These are phyloP conservation scores for Alternaria viburni DNA, from an alignment of 2,329 filamentous ascomycete genomes.

Conservation along the genomic window DNA sequence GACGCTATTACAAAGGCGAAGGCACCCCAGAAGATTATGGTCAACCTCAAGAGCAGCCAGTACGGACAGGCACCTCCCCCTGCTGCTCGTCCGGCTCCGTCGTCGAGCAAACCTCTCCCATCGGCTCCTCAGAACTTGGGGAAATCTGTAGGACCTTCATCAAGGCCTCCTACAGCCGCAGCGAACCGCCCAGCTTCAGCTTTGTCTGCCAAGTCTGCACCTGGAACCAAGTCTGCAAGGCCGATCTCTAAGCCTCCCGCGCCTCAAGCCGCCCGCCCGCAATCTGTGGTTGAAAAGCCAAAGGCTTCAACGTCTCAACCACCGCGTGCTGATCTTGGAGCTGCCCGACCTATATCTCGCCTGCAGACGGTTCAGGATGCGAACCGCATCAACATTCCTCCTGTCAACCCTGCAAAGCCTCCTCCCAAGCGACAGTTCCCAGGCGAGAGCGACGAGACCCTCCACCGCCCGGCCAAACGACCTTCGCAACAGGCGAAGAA, in stretches of 20 bases:
- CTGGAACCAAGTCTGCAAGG: constrained; percentile 28
- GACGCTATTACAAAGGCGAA: constrained; percentile 65
- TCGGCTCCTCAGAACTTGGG: constrained; percentile 26
- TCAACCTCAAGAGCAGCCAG: constrained; percentile 68
- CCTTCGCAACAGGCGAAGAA: constrained; percentile 53
- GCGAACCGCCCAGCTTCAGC: constrained; percentile 39
- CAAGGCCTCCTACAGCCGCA: constrained; percentile 55
- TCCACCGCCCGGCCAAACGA: constrained; percentile 49
- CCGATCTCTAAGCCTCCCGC: constrained; percentile 33
- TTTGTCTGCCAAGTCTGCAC: constrained; percentile 28
- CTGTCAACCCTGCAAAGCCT: constrained; percentile 72
- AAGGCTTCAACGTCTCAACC: constrained; percentile 42
- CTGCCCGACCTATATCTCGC: constrained; percentile 63
- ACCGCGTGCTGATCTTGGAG: constrained; percentile 57
- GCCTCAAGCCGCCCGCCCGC: constrained; percentile 40
- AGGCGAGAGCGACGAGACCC: constrained; percentile 71
- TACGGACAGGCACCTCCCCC: constrained; percentile 54
- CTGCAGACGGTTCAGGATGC: constrained; percentile 67
- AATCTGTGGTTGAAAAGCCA: constrained; percentile 73
- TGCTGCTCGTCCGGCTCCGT: constrained; percentile 60
- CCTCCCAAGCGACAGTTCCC: constrained; percentile 75
- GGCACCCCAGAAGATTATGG: constrained; percentile 65
- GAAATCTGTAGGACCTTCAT: constrained; percentile 56
- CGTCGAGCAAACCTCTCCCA: constrained; percentile 31
- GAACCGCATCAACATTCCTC: constrained; percentile 59